Evolutionary conservation across 345 rosid genomes (phyloP).

Genomic region (Angophora floribunda): DNA sequence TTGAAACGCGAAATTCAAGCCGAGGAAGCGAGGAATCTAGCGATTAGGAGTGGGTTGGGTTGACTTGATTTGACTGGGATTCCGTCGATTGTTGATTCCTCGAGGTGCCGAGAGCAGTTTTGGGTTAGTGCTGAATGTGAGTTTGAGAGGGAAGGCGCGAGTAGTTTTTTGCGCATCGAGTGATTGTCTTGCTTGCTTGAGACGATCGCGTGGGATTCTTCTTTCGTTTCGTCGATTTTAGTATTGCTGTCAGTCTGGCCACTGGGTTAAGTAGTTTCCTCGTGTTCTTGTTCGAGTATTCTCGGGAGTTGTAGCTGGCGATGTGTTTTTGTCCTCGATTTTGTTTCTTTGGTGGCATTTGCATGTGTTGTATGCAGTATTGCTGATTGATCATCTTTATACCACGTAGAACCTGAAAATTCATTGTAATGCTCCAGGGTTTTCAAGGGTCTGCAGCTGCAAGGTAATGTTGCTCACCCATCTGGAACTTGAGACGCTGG

Average conservation of each 20-base stretch:
- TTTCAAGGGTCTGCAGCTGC: constrained; percentile 16
- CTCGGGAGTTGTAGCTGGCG: neutral
- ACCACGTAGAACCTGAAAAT: neutral
- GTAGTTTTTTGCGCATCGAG: too few relatives aligned
- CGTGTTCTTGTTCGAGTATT: neutral
- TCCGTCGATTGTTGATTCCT: neutral
- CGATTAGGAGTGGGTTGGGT: neutral
- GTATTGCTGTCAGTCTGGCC: neutral
- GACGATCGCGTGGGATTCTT: neutral
- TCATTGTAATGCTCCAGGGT: constrained; percentile 15
- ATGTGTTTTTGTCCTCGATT: neutral
- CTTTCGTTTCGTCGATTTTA: neutral
- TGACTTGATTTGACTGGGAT: neutral
- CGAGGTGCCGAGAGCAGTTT: neutral
- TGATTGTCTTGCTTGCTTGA: neutral
- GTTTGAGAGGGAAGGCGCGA: neutral
- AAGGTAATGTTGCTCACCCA: constrained; percentile 18
- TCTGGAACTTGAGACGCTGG: neutral
- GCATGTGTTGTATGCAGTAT: neutral
- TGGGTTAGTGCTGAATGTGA: neutral
- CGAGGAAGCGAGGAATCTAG: neutral
- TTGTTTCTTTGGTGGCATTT: neutral
- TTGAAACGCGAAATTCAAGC: neutral
- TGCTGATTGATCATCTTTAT: neutral
- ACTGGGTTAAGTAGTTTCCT: neutral